Base-by-base conservation (phyloP, 75 land plant genomes). In the Selaginella tamariscina region DNA sequence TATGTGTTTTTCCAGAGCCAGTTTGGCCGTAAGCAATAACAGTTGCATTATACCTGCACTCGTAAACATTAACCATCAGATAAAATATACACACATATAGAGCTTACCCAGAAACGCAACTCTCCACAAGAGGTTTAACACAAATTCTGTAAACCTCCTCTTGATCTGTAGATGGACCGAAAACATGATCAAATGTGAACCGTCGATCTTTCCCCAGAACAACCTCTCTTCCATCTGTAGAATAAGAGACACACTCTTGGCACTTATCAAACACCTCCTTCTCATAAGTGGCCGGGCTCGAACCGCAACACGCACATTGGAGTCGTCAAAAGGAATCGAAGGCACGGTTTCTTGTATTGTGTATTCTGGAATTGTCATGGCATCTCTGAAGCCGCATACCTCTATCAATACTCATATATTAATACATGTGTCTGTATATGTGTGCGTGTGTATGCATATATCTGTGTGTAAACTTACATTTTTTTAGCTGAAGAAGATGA, bases 11-110 rank as follows among this genome's bases (percentile, higher is more conserved):
- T 24, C 78, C 78, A 21, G 78, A 76, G 23, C 78, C 78, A 2
- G 78, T 76, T 31, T 76, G 78, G 18, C 78, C 78, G 29, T 76
- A 76, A 29, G 78, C 78, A 67, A 76, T 31, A 28, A 76, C 78
- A 27, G 78, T 76, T 59, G 78, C 78, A 71, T 76, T 76, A 56
- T 76, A 76, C 74, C 78, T 76, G 69, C 29, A 23, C 28, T 54
- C 68, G 11, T 29, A 56, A 26, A 29, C 26, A 67, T 39, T 39
- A 39, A 15, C 49, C 49, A 39, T 39, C 49, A 39, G 15, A 15
- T 8, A 65, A 29, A n/a, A 65, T 5, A 30, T n/a, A 27, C 29
- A 13, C 2, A n/a, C 2, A n/a, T n/a, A n/a, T 8, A 67, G 55
- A 67, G 31, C 73, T 65, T 71, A 76, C 78, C 78, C 78, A n/a